Percentiles rank a stretch among this genome's conserved stretches.
These are phyloP conservation scores for Colletotrichum camelliae DNA, from an alignment of 2,329 filamentous ascomycete genomes.

Conservation along the genomic window DNA sequence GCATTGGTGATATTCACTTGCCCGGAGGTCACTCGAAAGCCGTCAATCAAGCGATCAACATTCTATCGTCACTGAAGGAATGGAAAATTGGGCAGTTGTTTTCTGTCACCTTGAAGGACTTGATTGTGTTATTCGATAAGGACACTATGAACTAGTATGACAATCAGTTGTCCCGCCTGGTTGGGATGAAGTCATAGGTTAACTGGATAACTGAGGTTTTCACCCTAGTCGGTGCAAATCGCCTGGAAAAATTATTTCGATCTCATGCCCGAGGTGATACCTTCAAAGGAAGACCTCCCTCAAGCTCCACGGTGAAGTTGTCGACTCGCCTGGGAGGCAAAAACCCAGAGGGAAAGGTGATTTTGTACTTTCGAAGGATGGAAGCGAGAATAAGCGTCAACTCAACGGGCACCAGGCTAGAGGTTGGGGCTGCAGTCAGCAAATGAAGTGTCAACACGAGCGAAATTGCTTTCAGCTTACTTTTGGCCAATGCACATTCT, in stretches of 20 bases:
- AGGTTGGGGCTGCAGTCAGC: not conserved
- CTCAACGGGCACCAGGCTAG: not conserved
- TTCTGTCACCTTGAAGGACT: not conserved
- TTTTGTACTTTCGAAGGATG: not conserved
- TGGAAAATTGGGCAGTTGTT: not conserved
- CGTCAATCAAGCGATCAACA: not conserved
- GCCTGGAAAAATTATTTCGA: rapidly evolving
- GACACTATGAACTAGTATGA: not conserved
- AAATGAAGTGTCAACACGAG: not conserved
- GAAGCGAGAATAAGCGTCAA: not conserved
- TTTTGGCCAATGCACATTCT: not conserved
- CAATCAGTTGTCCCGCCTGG: not conserved
- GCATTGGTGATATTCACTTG: not conserved
- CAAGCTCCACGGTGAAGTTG: not conserved
- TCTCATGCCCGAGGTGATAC: not conserved
- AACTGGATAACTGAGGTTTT: not conserved
- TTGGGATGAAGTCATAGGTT: rapidly evolving
- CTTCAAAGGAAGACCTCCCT: not conserved
- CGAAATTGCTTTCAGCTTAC: not conserved
- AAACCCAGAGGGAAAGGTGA: not conserved
- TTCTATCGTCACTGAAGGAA: not conserved
- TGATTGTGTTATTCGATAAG: not conserved
- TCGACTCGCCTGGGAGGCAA: not conserved
- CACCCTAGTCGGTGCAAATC: too few species aligned
- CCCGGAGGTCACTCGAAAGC: not conserved